phyloP scores from a whole-genome alignment of 805 yeast genomes.

The Candida awuae region DNA sequence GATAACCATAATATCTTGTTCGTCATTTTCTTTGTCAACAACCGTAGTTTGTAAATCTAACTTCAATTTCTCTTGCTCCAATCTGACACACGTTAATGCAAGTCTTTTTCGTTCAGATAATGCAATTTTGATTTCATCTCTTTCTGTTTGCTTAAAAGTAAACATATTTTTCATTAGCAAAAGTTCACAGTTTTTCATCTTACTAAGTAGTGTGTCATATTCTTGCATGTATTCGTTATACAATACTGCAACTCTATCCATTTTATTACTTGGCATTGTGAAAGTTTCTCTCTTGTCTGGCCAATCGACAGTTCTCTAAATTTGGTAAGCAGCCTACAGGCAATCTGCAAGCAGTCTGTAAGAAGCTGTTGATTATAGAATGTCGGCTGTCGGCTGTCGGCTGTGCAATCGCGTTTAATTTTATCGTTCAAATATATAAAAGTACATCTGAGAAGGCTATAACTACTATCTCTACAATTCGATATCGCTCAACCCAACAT shows the following conservation, averaged over 20 bases:
- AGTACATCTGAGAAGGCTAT: no score
- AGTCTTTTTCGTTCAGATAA: constrained; percentile 5
- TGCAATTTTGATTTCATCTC: constrained; percentile 11
- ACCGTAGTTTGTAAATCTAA: constrained; percentile 1
- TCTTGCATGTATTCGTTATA: constrained; percentile 5
- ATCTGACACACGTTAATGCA: constrained; percentile 5
- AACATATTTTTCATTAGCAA: constrained; percentile 1
- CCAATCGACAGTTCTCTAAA: no score
- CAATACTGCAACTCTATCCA: neutral
- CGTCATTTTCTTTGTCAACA: neutral
- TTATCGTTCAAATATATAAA: no score
- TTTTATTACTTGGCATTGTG: neutral
- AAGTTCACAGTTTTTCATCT: neutral
- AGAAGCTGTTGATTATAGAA: no score
- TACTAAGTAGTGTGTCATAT: neutral
- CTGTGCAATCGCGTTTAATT: no score
- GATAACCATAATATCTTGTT: constrained; percentile 2
- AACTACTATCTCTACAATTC: neutral
- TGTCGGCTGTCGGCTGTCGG: no score
- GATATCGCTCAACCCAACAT: neutral
- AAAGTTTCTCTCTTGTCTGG: no score
- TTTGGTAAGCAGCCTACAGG: no score
- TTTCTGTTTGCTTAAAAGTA: constrained; percentile 10
- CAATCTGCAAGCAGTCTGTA: no score
- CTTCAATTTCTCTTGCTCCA: constrained; percentile 17